phyloP scores from a whole-genome alignment of 176 grass and related monocot species.

The Rhynchospora breviuscula region DNA sequence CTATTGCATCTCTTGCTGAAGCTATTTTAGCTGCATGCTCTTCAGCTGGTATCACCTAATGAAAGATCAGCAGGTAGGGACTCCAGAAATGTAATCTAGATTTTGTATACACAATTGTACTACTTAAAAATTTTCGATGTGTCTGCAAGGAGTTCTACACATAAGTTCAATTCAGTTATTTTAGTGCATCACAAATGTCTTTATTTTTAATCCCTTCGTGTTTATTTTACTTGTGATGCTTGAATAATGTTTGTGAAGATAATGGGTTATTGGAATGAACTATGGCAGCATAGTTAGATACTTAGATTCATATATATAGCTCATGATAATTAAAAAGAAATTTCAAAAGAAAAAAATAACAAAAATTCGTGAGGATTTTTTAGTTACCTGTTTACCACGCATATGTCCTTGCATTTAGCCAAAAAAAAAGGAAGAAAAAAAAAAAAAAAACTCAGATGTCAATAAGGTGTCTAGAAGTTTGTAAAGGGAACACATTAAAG shows the following conservation, averaged over 20 bases:
- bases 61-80: not conserved
- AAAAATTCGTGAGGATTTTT: not conserved
- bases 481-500: not conserved
- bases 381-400: conserved; percentile 42
- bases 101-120: not conserved
- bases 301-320: not conserved
- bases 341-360: not conserved
- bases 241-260: not conserved
- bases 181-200: not conserved
- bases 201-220: not conserved
- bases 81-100: not conserved
- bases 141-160: not conserved
- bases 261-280: not conserved
- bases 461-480: not conserved
- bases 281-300: not conserved
- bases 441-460: not conserved
- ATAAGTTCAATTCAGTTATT: not conserved
- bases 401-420: conserved; percentile 32
- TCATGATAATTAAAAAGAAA: not conserved
- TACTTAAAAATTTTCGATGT: not conserved
- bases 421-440: not conserved
- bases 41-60: conserved; percentile 42
- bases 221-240: not conserved
- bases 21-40: conserved; percentile 50
- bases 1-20: conserved; percentile 36